Evolutionary conservation across 345 rosid species (phyloP).

Genomic region (Boechera divaricarpa): DNA sequence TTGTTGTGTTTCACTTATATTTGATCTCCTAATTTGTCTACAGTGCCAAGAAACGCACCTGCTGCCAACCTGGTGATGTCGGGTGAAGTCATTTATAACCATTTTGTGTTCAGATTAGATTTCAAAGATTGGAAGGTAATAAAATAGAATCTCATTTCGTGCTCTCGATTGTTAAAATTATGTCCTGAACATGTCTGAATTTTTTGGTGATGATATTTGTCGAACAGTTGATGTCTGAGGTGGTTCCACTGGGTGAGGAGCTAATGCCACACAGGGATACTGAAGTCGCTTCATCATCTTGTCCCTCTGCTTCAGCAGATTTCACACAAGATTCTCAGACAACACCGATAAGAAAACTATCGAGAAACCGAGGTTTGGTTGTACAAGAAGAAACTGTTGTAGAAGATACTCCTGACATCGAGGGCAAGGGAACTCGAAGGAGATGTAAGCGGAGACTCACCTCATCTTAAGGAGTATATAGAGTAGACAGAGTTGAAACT

Average conservation of each 20-base stretch:
- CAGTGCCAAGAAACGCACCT: constrained; percentile 93
- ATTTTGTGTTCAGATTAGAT: constrained; percentile 90
- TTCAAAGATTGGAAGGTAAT: constrained; percentile 91
- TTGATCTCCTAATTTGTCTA: constrained; percentile 5
- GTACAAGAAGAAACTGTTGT: constrained; percentile 72
- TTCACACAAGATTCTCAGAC: constrained; percentile 48
- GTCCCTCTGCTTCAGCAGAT: constrained; percentile 43
- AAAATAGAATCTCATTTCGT: not conserved
- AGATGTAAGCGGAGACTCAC: constrained; percentile 58
- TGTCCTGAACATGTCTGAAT: constrained; percentile 23
- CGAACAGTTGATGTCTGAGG: constrained; percentile 60
- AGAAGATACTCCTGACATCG: constrained; percentile 64
- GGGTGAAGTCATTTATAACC: constrained; percentile 66
- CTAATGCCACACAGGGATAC: constrained; percentile 67
- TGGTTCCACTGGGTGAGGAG: constrained; percentile 69
- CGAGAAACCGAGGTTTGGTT: constrained; percentile 79
- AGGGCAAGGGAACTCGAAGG: constrained; percentile 47
- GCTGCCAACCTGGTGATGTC: constrained; percentile 58
- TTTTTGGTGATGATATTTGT: not conserved
- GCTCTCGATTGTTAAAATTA: not conserved
- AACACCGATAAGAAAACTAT: constrained; percentile 82
- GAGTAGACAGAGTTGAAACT: constrained; percentile 16
- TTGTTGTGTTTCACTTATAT: constrained; percentile 2
- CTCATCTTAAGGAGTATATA: not conserved
- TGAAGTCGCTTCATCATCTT: constrained; percentile 17